Evolutionary conservation across 2,329 filamentous ascomycete species (phyloP).

Genomic region (Bretziella fagacearum): DNA sequence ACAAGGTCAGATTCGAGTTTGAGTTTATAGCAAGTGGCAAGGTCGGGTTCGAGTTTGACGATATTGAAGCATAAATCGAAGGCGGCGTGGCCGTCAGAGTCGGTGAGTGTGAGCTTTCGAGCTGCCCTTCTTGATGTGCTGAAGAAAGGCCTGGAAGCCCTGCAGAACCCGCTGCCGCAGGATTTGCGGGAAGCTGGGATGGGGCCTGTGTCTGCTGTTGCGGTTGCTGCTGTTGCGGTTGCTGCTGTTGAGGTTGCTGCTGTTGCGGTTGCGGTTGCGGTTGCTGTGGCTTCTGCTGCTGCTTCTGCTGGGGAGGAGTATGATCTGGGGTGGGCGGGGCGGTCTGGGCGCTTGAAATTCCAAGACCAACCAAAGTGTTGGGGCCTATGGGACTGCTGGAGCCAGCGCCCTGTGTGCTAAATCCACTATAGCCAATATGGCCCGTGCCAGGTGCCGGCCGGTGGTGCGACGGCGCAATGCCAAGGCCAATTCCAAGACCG

Average conservation of each 20-base stretch:
- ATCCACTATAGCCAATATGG: too few species aligned
- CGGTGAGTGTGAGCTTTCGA: conserved; percentile 1
- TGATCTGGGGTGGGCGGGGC: conserved; percentile 8
- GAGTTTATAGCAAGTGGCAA: conserved; percentile 1
- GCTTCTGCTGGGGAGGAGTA: conserved; percentile 7
- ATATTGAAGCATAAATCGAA: conserved; percentile 2
- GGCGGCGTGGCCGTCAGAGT: conserved; percentile 8
- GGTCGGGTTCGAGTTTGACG: conserved; percentile 2
- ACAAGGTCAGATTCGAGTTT: neutral
- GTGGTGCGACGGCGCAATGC: too few species aligned
- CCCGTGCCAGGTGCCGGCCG: too few species aligned
- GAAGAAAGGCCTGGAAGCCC: neutral
- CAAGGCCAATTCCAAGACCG: neutral
- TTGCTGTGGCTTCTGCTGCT: neutral
- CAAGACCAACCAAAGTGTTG: conserved; percentile 1
- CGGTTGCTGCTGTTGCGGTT: neutral
- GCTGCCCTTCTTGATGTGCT: neutral
- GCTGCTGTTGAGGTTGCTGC: neutral
- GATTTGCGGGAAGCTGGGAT: conserved; percentile 2
- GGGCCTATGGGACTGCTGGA: neutral
- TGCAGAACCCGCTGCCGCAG: neutral
- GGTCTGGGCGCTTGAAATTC: conserved; percentile 7
- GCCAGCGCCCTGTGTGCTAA: neutral
- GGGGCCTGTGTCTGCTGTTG: neutral
- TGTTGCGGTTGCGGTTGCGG: neutral